These are phyloP conservation scores for Senna tora DNA, from an alignment of 306 rosid species.

Conservation along the genomic window DNA sequence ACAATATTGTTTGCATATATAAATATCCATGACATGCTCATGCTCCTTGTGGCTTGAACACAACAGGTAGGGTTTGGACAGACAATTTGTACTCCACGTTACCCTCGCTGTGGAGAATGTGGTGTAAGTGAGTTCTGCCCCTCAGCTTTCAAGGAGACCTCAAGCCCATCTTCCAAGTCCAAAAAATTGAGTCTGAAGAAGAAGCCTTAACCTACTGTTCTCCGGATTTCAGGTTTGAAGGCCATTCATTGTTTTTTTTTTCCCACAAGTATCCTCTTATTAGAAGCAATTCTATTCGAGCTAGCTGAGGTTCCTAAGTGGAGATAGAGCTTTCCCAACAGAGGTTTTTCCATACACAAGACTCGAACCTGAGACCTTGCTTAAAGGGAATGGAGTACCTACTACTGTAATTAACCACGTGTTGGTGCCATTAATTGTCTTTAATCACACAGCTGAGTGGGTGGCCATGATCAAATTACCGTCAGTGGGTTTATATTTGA, in stretches of 20 bases:
- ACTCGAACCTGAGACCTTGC: no score
- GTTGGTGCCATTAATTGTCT: no score
- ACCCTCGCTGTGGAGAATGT: slow-evolving; percentile 78
- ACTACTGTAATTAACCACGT: no score
- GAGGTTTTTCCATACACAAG: no score
- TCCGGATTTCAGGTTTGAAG: neutral
- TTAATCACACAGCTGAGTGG: neutral
- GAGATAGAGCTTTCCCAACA: no score
- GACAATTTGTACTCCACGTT: slow-evolving; percentile 72
- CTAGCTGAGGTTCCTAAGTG: no score
- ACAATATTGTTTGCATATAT: slow-evolving; percentile 1
- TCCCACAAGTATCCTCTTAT: no score
- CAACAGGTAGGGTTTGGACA: slow-evolving; percentile 88
- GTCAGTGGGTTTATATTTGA: neutral
- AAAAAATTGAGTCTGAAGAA: slow-evolving; percentile 46
- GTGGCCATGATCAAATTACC: slow-evolving; percentile 11
- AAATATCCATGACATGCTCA: neutral
- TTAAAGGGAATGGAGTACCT: no score
- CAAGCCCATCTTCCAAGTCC: slow-evolving; percentile 53
- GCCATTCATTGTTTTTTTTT: no score
- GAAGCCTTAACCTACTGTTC: slow-evolving; percentile 32
- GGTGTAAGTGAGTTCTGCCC: slow-evolving; percentile 67
- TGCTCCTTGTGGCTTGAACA: slow-evolving; percentile 20
- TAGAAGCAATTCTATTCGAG: no score
- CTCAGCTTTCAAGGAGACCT: slow-evolving; percentile 68